These are phyloP conservation scores for Dactylonectria macrodidyma DNA, from an alignment of 2,329 filamentous ascomycete species.

Conservation along the genomic window DNA sequence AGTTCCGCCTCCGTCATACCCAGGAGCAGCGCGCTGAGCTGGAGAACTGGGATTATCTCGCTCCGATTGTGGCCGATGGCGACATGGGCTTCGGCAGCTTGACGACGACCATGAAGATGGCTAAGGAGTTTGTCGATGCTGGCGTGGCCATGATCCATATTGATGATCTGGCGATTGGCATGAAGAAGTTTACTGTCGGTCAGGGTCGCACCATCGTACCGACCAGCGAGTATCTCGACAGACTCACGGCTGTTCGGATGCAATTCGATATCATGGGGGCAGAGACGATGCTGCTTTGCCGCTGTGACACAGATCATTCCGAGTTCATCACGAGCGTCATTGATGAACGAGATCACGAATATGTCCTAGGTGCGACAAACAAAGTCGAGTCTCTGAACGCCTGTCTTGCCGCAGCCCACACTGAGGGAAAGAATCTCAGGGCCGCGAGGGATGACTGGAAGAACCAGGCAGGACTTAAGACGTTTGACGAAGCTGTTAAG, in stretches of 20 bases:
- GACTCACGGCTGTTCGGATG: constrained; percentile 55
- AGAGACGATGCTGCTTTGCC: constrained; percentile 56
- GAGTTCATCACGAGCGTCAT: constrained; percentile 56
- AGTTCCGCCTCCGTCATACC: constrained; percentile 53
- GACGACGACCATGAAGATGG: constrained; percentile 58
- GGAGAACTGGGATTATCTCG: constrained; percentile 57
- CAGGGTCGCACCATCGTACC: constrained; percentile 58
- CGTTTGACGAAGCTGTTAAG: constrained; percentile 54
- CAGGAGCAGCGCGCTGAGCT: constrained; percentile 49
- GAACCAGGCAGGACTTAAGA: constrained; percentile 47
- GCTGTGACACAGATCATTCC: constrained; percentile 55
- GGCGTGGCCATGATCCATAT: constrained; percentile 61
- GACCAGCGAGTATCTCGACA: constrained; percentile 55
- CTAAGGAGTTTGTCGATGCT: constrained; percentile 57
- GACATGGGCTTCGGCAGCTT: constrained; percentile 61
- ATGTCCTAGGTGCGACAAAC: constrained; percentile 56
- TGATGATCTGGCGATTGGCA: constrained; percentile 59
- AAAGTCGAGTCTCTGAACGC: constrained; percentile 32
- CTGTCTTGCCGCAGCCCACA: constrained; percentile 28
- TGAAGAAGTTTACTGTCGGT: constrained; percentile 61
- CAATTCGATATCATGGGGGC: constrained; percentile 58
- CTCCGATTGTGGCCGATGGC: constrained; percentile 58
- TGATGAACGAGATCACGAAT: constrained; percentile 56
- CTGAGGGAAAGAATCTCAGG: constrained; percentile 45
- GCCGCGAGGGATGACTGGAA: constrained; percentile 52